Evolutionary conservation across 2,329 filamentous ascomycete genomes (phyloP).

Genomic region (Metarhizium guizhouense): DNA sequence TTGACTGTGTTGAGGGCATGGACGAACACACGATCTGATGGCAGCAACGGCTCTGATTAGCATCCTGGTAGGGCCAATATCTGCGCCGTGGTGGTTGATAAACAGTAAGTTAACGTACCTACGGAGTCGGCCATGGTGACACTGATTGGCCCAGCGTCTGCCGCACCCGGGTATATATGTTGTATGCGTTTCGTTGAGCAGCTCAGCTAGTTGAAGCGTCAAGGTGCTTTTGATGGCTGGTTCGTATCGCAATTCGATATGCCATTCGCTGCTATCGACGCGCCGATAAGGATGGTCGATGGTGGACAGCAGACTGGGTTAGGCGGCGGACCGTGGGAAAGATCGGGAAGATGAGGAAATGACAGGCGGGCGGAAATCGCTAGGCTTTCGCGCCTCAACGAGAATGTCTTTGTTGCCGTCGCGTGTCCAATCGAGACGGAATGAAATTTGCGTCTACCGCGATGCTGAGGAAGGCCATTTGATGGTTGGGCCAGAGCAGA

Average conservation of each 20-base stretch:
- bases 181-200: neutral
- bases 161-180: neutral
- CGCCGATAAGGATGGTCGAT: neutral
- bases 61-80: neutral
- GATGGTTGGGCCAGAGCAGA: neutral
- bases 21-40: conserved; percentile 88
- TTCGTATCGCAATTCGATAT: neutral
- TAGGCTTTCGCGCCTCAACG: neutral
- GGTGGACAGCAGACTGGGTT: too few species aligned
- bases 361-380: neutral
- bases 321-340: neutral
- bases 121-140: conserved; percentile 29
- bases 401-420: neutral
- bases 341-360: neutral
- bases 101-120: conserved; percentile 17
- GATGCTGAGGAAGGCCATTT: neutral
- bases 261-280: conserved; percentile 1
- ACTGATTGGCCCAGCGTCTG: neutral
- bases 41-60: neutral
- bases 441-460: neutral
- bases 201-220: neutral
- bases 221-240: neutral
- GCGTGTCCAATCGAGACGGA: neutral
- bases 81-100: neutral
- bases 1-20: conserved; percentile 98